These are phyloP conservation scores for Gnomoniopsis smithogilvyi DNA, from an alignment of 2,329 filamentous ascomycete species.

Conservation along the genomic window DNA sequence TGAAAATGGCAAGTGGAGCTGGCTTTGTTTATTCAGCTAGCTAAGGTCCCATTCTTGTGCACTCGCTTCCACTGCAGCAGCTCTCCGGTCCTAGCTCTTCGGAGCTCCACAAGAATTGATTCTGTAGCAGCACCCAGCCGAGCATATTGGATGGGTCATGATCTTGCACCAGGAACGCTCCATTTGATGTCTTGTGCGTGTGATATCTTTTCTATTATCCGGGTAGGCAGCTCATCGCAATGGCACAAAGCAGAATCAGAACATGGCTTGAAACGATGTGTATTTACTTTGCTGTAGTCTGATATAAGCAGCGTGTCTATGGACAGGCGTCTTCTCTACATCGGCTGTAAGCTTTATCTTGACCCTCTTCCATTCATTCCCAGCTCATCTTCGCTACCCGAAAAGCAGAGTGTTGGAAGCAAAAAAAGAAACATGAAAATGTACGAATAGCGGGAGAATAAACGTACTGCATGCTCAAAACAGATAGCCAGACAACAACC, in stretches of 20 bases:
- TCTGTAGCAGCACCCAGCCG: too few species aligned
- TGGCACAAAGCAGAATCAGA: neutral
- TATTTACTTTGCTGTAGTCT: neutral
- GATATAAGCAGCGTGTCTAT: neutral
- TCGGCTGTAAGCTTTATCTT: neutral
- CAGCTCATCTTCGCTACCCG: neutral
- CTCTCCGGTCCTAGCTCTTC: too few species aligned
- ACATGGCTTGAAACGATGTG: neutral
- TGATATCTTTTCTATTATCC: neutral
- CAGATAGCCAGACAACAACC: neutral
- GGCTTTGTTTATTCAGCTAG: too few species aligned
- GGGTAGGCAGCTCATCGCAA: neutral
- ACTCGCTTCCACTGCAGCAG: too few species aligned
- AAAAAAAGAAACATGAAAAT: neutral
- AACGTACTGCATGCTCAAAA: neutral
- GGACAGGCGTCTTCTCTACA: neutral
- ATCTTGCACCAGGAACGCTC: too few species aligned
- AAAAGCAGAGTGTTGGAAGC: neutral
- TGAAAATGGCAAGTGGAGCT: too few species aligned
- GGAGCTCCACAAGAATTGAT: too few species aligned
- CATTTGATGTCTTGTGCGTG: too few species aligned
- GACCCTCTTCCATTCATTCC: neutral
- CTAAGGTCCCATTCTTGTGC: too few species aligned
- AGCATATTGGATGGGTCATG: too few species aligned
- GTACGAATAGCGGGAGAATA: neutral